Base-by-base conservation (phyloP, 805 yeast species). In the Pichia rugopelliculosa region DNA sequence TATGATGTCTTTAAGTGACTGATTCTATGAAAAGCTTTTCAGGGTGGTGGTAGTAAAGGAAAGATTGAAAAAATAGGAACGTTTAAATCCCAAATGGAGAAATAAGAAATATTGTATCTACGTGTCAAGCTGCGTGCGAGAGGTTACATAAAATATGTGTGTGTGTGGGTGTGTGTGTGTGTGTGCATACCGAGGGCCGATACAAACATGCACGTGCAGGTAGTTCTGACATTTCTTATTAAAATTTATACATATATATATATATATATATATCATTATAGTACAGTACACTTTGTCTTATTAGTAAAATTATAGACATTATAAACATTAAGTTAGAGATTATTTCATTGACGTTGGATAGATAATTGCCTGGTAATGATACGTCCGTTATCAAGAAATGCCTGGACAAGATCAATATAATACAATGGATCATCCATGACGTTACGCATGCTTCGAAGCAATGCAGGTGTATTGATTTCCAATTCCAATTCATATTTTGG, bases 351-450 rank as follows among this genome's bases (percentile, higher is more conserved):
- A 20, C 53, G 52, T 36, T 59, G 59, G 12, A 53, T 50, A 48
- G 68, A 62, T 41, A 66, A 47, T 36, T 65, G 65, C 41, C 70
- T 52, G 2, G 66, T 54, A 9, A 66, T 48, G 25, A 67, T 56
- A 36, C 74, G 53, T 1, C 73, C 75, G 45, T 73, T 73, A 51
- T 73, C 74, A 51, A 73, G 56, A 45, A 71, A 73, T 8, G 74
- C 63, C 59, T 72, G 75, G 39, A 73, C 71, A 48, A 73, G 56
- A 58, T 73, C 76, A 47, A 69, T 71, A 47, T 68, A 73, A 45
- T 73, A 67, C 47, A 69, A 60, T 39, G 69, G 68, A 45, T 73
- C 75, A 23, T 60, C 62, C 36, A 45, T 48, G 13, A 67, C 65
- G 38, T 45, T 55, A 17, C 53, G 51, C 58, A 66, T 66, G 40